Evolutionary conservation across 176 grass and related monocot genomes (phyloP).

Genomic region (Saccharum spontaneum): DNA sequence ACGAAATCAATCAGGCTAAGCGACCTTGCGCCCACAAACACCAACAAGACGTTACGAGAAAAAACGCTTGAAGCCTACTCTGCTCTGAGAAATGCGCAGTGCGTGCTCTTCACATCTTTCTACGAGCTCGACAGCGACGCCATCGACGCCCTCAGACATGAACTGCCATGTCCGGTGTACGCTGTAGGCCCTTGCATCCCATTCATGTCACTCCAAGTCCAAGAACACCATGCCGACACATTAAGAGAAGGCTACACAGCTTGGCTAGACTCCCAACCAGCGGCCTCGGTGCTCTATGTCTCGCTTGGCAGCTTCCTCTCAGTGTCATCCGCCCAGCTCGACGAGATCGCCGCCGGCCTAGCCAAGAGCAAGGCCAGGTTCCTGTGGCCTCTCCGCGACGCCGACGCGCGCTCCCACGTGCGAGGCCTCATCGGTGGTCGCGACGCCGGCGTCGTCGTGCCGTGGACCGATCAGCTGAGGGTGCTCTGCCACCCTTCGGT

Average conservation of each 20-base stretch:
- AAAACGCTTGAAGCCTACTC: conserved; percentile 22
- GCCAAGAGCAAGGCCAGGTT: conserved; percentile 28
- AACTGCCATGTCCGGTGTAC: conserved; percentile 21
- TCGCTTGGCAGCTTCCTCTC: conserved; percentile 56
- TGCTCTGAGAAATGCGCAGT: not conserved
- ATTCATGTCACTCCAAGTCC: not conserved
- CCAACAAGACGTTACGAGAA: not conserved
- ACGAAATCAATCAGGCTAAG: conserved; percentile 25
- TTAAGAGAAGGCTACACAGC: not conserved
- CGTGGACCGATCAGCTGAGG: conserved; percentile 41
- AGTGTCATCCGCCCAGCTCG: conserved; percentile 19
- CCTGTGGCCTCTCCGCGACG: conserved; percentile 39
- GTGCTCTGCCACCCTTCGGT: conserved; percentile 45
- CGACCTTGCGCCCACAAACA: not conserved
- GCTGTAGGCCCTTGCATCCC: conserved; percentile 39
- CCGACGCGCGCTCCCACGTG: not conserved
- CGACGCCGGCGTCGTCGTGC: conserved; percentile 11
- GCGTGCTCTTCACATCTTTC: conserved; percentile 49
- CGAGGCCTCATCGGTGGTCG: not conserved
- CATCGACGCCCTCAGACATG: conserved; percentile 5
- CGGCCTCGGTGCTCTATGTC: conserved; percentile 37
- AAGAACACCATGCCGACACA: not conserved
- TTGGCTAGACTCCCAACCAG: conserved; percentile 42
- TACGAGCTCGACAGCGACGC: conserved; percentile 20
- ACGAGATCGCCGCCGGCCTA: conserved; percentile 41